Evolutionary conservation across 345 rosid genomes (phyloP).

Genomic region (Melaleuca quinquenervia): DNA sequence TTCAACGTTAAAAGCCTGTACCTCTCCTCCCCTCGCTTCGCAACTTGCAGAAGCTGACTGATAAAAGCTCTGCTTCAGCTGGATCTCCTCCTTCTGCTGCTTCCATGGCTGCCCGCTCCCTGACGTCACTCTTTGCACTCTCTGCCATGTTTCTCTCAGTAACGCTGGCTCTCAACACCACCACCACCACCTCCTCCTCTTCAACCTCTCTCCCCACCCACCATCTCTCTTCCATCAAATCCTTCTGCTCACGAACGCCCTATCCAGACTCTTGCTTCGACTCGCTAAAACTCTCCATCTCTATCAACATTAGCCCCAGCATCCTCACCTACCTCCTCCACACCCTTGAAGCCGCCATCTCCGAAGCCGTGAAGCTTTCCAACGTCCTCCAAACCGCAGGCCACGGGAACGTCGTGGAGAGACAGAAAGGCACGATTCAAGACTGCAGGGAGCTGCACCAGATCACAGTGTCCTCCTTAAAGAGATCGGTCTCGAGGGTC

Average conservation of each 20-base stretch:
- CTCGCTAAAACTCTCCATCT: constrained; percentile 60
- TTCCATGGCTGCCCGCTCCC: constrained; percentile 31
- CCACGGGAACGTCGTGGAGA: constrained; percentile 28
- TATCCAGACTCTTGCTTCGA: constrained; percentile 57
- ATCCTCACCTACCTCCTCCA: constrained; percentile 48
- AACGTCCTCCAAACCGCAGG: constrained; percentile 25
- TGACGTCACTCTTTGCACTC: constrained; percentile 11
- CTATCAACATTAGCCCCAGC: constrained; percentile 51
- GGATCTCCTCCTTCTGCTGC: background rate
- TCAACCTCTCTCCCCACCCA: constrained; percentile 17
- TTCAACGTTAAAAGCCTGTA: background rate
- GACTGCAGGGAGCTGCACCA: constrained; percentile 80
- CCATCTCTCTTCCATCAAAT: constrained; percentile 21
- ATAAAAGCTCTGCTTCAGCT: background rate
- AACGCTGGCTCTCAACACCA: background rate
- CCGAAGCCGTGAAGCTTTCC: constrained; percentile 52
- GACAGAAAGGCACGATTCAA: constrained; percentile 65
- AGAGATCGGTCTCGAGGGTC: constrained; percentile 36
- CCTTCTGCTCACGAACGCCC: constrained; percentile 50
- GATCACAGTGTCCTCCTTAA: constrained; percentile 39
- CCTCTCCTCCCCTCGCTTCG: background rate
- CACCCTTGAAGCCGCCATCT: constrained; percentile 51
- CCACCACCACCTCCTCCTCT: background rate
- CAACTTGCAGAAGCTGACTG: background rate
- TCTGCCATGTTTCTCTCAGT: constrained; percentile 17